Evolutionary conservation across 2,329 filamentous ascomycete species (phyloP).

Genomic region (Nemania sp.): DNA sequence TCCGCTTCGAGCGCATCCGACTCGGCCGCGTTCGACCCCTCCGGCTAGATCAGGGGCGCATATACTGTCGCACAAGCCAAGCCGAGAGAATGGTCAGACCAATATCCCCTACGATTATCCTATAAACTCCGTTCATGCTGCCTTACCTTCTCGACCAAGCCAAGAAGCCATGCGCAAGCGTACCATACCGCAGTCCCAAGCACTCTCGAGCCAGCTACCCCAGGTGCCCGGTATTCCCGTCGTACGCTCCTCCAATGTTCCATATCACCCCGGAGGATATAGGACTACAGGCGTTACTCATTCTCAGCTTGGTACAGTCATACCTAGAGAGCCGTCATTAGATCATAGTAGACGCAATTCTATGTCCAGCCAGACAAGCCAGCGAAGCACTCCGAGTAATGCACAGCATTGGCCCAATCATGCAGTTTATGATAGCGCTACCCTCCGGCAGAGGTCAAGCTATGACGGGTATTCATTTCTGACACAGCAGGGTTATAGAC

Average conservation of each 20-base stretch:
- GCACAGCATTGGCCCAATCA: conserved; percentile 22
- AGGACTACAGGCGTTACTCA: conserved; percentile 36
- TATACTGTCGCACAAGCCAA: conserved; percentile 35
- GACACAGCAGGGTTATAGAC: conserved; percentile 19
- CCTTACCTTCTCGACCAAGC: conserved; percentile 23
- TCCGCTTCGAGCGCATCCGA: conserved; percentile 41
- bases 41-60: conserved; percentile 27
- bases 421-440: conserved; percentile 16
- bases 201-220: conserved; percentile 23
- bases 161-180: conserved; percentile 27
- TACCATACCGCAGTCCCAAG: conserved; percentile 13
- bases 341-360: conserved; percentile 41
- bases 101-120: conserved; percentile 26
- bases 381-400: conserved; percentile 24
- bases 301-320: conserved; percentile 33
- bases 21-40: conserved; percentile 44
- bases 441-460: conserved; percentile 32
- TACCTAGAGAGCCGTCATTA: conserved; percentile 34
- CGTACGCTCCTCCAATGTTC: conserved; percentile 31
- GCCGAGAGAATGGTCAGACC: conserved; percentile 37
- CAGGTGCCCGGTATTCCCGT: conserved; percentile 34
- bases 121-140: background rate
- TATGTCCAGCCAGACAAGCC: conserved; percentile 36
- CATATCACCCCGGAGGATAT: conserved; percentile 16
- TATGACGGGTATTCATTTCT: conserved; percentile 31